Conservation (phyloP, 805 yeast genomes). For the Kodamaea sagamina region DNA sequence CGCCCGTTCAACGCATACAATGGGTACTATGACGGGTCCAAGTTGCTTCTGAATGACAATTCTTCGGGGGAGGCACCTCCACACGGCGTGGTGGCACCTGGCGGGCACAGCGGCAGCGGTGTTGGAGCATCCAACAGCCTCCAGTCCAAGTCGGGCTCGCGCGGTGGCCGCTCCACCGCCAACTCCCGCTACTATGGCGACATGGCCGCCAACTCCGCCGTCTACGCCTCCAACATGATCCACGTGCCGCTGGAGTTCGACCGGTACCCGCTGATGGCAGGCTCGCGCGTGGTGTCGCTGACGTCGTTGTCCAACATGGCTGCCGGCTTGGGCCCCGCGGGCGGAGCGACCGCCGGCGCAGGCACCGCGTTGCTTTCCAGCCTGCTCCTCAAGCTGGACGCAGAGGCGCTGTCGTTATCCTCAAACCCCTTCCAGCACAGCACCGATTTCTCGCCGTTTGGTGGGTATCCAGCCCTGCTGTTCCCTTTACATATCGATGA, state of each 20-base stretch:
- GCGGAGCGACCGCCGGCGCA: constrained; percentile 12
- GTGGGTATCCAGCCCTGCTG: constrained; percentile 31
- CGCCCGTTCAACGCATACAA: constrained; percentile 45
- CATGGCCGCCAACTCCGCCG: neutral
- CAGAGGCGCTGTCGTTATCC: constrained; percentile 16
- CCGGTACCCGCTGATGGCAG: constrained; percentile 65
- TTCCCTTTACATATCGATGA: constrained; percentile 33
- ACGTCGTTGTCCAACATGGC: constrained; percentile 25
- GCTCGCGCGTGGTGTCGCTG: constrained; percentile 54
- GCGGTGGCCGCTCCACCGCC: neutral
- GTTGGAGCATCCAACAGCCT: constrained; percentile 1
- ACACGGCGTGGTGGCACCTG: neutral
- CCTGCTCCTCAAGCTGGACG: constrained; percentile 13
- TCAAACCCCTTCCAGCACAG: constrained; percentile 25
- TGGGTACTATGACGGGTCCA: constrained; percentile 40
- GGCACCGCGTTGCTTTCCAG: constrained; percentile 1
- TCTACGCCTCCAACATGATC: constrained; percentile 19
- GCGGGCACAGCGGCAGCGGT: constrained; percentile 9
- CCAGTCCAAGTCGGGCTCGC: constrained; percentile 4
- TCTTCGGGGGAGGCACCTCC: constrained; percentile 16
- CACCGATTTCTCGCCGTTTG: constrained; percentile 30
- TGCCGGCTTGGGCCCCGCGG: constrained; percentile 8
- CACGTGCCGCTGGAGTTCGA: constrained; percentile 60
- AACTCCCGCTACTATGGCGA: constrained; percentile 3
- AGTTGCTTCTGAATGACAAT: constrained; percentile 30